Base-by-base conservation (phyloP, 2,329 filamentous ascomycete species). In the Triangularia verruculosa region DNA sequence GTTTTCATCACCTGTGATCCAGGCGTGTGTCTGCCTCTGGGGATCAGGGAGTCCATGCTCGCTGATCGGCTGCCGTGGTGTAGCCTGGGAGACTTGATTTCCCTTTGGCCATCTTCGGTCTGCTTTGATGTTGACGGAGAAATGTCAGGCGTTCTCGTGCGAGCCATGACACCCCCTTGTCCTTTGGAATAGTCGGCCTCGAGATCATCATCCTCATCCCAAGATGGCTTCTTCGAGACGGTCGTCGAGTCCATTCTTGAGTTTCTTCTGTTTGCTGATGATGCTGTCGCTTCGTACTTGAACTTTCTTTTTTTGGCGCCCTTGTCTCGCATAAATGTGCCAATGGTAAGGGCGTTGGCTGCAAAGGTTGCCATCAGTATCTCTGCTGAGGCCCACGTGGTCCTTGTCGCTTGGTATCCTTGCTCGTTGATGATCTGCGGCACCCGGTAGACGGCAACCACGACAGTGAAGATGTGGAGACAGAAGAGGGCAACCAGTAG, bases 301-400 rank as follows among this genome's bases (percentile, higher is more conserved):
- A 91, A 97, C 74, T 91, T 95, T 61, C 84, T 83, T 77, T 96
- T 97, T 81, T 98, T 98, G 55, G 92, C 80, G 13, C 95, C 95
- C 62, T 91, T 87, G 74, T 97, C 94, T 17, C 94, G 86, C 28
- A 98, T 87, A 73, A 98, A 98, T 0, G 93, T 96, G 13, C 94
- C 94, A 2, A 99, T 85, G 0, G 97, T 90, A 24, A 98, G 83
- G 2, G 90, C 89, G 73, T 98, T 99, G 8, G 93, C 91, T 0
- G 95, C 90, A 0, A 88, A 87, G 0, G 93, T 91, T 2, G 94
- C 93, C 56, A 93, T 93, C 1, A 98, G 81, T 5, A 97, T 89
- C 74, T 99, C 95, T 12, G 94, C 83, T 0, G 93, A 97, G 3
- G 95, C 95, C 69, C 96, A 83, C 5, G 97, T 86, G 0, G 94